Evolutionary conservation across 805 yeast genomes (phyloP), one percentile per base, ranked within the genome.

Genomic region (Kazachstania kunashirensis): DNA sequence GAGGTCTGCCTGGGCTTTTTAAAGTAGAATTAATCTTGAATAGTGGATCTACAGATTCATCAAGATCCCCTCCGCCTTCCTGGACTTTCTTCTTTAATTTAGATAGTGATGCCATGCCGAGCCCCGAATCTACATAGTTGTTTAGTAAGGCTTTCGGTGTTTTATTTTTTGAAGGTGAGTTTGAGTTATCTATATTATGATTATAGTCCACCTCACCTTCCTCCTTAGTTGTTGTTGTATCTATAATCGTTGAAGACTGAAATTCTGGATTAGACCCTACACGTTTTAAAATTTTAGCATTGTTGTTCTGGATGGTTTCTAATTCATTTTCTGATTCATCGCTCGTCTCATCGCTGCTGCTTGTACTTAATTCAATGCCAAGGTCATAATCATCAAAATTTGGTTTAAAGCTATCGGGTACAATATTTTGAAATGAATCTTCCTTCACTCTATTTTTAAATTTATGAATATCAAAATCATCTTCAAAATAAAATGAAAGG

Each of bases 21-120:
- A 26, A 18, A 1, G 39, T 24, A 7, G 34, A 24, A 15, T 33
- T 34, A 2, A 37, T 29, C 35, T 48, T 46, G 9, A 46, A 36
- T n/a, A 57, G 34, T 3, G 62, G 61, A 38, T 58, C 63, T n/a
- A 58, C 39, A 1, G 55, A 43, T 9, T 53, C 57, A 15, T 55
- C 62, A 6, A 20, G 34, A 39, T 18, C 18, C 20, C 50, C 48
- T 18, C 37, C 43, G 7, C 41, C 49, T 17, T 56, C 48, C 10
- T 41, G 46, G 12, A 55, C 36, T 31, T 55, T 55, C 19, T 47
- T 46, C 31, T 44, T 48, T 40, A 55, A 44, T 31, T 53, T 55
- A 24, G 48, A 46, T n/a, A 49, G 28, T 3, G 62, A 51, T 5
- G 54, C 29, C n/a, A 53, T 29, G 3, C 56, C 60, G 26, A 58